Conservation (phyloP, 176 grass and related monocot genomes). For the Lolium multiflorum region DNA sequence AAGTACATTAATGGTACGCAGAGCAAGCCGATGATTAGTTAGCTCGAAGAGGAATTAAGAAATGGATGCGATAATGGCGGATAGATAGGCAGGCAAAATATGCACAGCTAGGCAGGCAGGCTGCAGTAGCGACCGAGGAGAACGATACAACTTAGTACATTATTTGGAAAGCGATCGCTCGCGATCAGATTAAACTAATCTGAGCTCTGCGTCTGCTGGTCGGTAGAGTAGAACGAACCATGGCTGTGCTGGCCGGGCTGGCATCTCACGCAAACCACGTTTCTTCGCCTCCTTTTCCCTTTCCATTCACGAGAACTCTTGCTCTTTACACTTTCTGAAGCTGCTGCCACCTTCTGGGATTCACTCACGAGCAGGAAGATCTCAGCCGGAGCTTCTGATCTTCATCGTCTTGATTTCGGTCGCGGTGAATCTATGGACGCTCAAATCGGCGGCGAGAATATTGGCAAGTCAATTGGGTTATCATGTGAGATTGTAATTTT, state of each 20-base stretch:
- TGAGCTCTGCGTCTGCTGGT: background rate
- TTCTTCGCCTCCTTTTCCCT: slow-evolving; percentile 9
- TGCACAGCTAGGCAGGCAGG: slow-evolving; percentile 42
- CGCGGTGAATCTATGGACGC: background rate
- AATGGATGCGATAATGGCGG: slow-evolving; percentile 42
- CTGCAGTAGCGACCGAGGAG: slow-evolving; percentile 40
- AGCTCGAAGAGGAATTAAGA: slow-evolving; percentile 39
- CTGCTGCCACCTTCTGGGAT: background rate
- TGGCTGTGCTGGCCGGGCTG: background rate
- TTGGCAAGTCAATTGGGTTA: slow-evolving; percentile 23
- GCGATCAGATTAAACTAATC: background rate
- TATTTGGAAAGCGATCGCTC: slow-evolving; percentile 24
- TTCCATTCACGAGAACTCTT: slow-evolving; percentile 38
- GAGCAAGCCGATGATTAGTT: slow-evolving; percentile 31
- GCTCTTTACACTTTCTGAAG: slow-evolving; percentile 42
- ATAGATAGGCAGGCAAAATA: background rate
- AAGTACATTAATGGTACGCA: background rate
- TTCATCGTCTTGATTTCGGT: background rate
- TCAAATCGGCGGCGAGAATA: background rate
- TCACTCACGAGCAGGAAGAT: background rate
- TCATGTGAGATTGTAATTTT: slow-evolving; percentile 9
- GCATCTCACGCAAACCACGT: slow-evolving; percentile 55
- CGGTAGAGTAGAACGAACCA: slow-evolving; percentile 33
- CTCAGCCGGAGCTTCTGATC: background rate
- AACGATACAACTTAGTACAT: slow-evolving; percentile 40